phyloP scores from a whole-genome alignment of 371 early-diverging fungal genomes.

The Neoconidiobolus thromboides region DNA sequence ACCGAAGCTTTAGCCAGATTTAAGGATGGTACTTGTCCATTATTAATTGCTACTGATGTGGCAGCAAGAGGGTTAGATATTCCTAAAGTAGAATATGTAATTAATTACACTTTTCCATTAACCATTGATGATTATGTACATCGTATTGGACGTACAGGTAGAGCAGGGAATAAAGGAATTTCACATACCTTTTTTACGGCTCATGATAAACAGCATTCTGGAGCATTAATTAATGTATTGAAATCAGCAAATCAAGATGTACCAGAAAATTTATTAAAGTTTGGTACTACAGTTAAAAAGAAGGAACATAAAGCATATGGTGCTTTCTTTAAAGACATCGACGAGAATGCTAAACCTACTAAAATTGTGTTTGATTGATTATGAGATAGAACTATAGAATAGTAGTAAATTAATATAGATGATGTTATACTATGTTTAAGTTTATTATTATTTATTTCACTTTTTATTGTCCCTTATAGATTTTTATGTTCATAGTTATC shows the following conservation, averaged over 20 bases:
- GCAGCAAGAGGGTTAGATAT: conserved; percentile 94
- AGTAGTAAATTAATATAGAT: no score
- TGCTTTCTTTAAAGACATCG: conserved; percentile 85
- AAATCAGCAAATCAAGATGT: conserved; percentile 72
- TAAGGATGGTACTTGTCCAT: conserved; percentile 42
- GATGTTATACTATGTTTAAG: no score
- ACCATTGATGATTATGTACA: conserved; percentile 91
- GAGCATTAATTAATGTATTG: conserved; percentile 75
- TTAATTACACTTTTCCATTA: conserved; percentile 95
- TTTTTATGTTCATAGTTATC: no score
- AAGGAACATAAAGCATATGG: conserved; percentile 90
- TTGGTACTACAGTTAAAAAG: conserved; percentile 91
- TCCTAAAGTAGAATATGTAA: conserved; percentile 92
- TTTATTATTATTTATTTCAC: no score
- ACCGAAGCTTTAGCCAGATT: conserved; percentile 46
- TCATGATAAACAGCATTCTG: conserved; percentile 81
- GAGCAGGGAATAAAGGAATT: conserved; percentile 80
- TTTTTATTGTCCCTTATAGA: no score
- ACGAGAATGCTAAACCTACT: conserved; percentile 59
- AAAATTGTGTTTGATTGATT: conserved; percentile 62
- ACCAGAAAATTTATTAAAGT: conserved; percentile 72
- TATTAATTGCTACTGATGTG: conserved; percentile 87
- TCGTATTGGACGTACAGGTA: conserved; percentile 92
- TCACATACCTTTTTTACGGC: conserved; percentile 89
- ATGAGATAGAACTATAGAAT: no score